These are phyloP conservation scores for Aspergillus niger DNA, from an alignment of 2,329 filamentous ascomycete genomes.

Conservation along the genomic window DNA sequence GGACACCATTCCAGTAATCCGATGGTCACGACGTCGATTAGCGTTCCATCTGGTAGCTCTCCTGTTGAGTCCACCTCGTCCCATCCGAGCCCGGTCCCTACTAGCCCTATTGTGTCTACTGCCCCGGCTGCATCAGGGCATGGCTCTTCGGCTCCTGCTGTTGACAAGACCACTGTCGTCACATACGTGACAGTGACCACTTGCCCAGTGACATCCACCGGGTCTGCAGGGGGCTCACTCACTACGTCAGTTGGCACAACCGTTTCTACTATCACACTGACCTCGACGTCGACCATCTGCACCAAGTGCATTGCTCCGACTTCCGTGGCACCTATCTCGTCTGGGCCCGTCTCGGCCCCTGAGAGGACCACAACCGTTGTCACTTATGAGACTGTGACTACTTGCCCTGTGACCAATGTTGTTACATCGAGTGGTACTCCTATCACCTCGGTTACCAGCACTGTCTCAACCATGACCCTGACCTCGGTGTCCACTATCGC, in stretches of 20 bases:
- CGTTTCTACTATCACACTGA: slow-evolving; percentile 52
- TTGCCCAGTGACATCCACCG: slow-evolving; percentile 33
- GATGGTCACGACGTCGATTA: neutral
- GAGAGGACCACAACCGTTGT: slow-evolving; percentile 16
- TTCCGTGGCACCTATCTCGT: slow-evolving; percentile 17
- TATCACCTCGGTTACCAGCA: slow-evolving; percentile 12
- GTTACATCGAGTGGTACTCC: slow-evolving; percentile 10
- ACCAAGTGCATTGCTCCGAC: slow-evolving; percentile 15
- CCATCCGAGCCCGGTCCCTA: slow-evolving; percentile 15
- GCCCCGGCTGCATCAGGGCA: slow-evolving; percentile 4
- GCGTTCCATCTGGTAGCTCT: slow-evolving; percentile 14
- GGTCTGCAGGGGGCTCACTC: slow-evolving; percentile 50
- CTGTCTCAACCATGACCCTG: slow-evolving; percentile 13
- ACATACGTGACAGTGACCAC: slow-evolving; percentile 34
- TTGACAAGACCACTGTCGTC: slow-evolving; percentile 28
- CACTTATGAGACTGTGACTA: slow-evolving; percentile 19
- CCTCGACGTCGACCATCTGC: slow-evolving; percentile 32
- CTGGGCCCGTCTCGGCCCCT: neutral
- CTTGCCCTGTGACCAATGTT: slow-evolving; percentile 16
- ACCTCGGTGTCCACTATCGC: slow-evolving; percentile 11
- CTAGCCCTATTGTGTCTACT: slow-evolving; percentile 11
- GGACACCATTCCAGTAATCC: neutral
- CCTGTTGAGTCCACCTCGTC: slow-evolving; percentile 17
- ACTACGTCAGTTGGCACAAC: slow-evolving; percentile 59
- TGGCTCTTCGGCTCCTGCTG: slow-evolving; percentile 16